Evolutionary conservation across 176 grass and related monocot genomes (phyloP).

Genomic region (Hsuehochloa calcarea): DNA sequence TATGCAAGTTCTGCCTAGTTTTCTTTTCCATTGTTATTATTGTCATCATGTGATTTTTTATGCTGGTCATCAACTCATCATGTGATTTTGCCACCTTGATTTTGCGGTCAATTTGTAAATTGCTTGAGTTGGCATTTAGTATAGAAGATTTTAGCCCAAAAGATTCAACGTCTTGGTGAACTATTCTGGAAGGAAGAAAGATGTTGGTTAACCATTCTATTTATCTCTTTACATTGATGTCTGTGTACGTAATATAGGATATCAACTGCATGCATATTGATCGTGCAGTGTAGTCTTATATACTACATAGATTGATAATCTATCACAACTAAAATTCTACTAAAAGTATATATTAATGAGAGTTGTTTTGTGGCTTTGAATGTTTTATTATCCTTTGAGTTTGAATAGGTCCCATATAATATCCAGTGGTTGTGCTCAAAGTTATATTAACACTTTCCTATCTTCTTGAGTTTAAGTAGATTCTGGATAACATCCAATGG

Average conservation of each 20-base stretch:
- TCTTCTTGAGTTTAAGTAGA: conserved; percentile 14
- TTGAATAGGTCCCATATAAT: not conserved
- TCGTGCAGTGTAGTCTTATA: not conserved
- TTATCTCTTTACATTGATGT: not conserved
- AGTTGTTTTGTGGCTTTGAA: not conserved
- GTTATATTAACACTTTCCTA: not conserved
- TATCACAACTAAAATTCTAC: not conserved
- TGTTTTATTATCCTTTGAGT: not conserved
- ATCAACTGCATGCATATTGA: not conserved
- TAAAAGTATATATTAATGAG: not conserved
- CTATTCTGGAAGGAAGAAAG: not conserved
- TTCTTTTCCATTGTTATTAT: not conserved
- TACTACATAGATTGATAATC: conserved; percentile 4
- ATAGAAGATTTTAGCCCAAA: not conserved
- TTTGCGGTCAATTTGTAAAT: not conserved
- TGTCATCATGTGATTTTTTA: not conserved
- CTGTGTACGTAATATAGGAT: not conserved
- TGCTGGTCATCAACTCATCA: not conserved
- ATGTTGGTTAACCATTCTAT: not conserved
- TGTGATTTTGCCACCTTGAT: not conserved
- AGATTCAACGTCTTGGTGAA: not conserved
- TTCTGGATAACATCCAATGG: not conserved
- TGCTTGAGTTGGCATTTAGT: not conserved
- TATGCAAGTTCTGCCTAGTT: not conserved
- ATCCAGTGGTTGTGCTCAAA: not conserved